These are phyloP conservation scores for Dactylonectria estremocensis DNA, from an alignment of 2,329 filamentous ascomycete species.

Conservation along the genomic window DNA sequence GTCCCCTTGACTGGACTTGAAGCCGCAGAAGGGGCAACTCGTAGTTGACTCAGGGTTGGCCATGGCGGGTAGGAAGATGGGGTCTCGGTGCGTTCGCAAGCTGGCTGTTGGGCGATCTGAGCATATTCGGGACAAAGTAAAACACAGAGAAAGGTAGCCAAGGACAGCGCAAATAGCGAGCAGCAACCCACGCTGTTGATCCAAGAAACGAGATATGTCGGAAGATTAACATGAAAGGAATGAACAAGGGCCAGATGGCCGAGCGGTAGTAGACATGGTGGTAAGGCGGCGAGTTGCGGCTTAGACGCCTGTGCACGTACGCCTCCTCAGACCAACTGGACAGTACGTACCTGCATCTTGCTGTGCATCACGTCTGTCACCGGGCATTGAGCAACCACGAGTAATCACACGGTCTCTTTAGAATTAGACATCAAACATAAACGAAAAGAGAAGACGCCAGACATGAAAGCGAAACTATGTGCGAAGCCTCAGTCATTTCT, in stretches of 20 bases:
- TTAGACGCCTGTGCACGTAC: conserved; percentile 25
- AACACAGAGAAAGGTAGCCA: not conserved
- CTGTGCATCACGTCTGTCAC: not conserved
- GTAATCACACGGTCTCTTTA: not conserved
- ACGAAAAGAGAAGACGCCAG: not conserved
- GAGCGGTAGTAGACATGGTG: conserved; percentile 6
- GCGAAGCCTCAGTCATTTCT: not conserved
- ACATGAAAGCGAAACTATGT: not conserved
- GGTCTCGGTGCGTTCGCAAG: not conserved
- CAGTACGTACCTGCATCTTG: conserved; percentile 28
- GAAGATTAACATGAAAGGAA: not conserved
- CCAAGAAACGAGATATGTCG: not conserved
- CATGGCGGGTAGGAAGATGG: conserved; percentile 13
- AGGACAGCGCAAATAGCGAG: not conserved
- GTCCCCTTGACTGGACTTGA: conserved; percentile 48
- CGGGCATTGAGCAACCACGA: not conserved
- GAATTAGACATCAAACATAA: not conserved
- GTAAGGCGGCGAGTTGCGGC: conserved; percentile 23
- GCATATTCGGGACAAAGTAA: not conserved
- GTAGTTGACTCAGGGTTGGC: not conserved
- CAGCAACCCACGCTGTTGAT: not conserved
- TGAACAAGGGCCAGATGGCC: not conserved
- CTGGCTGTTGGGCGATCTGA: not conserved
- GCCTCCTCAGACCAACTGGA: not conserved
- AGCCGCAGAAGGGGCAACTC: conserved; percentile 57